Percentiles rank a stretch among this genome's conserved stretches.
Conservation (phyloP, 176 grass and related monocot genomes). For the Oryza glaberrima region DNA sequence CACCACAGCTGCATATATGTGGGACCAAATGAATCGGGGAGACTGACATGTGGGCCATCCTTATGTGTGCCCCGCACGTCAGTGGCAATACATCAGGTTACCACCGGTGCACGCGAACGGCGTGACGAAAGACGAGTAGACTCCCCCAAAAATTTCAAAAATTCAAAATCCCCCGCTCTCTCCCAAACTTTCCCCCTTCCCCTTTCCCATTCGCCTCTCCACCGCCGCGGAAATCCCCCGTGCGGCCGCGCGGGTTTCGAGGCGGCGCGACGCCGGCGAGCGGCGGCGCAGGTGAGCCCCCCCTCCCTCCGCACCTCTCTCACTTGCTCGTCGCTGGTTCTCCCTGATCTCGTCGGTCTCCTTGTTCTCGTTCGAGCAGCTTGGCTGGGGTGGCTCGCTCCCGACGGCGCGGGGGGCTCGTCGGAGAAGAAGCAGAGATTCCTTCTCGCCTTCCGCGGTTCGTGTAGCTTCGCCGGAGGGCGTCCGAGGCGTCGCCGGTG, state of each 20-base stretch:
- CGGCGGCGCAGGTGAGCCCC: conserved; percentile 29
- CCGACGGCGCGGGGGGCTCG: too few species aligned
- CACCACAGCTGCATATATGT: too few species aligned
- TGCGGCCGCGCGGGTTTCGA: background rate
- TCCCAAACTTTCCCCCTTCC: background rate
- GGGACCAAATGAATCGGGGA: too few species aligned
- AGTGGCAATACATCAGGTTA: background rate
- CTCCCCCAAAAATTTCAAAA: background rate
- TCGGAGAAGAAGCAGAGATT: background rate
- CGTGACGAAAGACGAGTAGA: too few species aligned
- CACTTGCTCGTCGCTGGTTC: background rate
- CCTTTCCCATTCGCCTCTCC: background rate
- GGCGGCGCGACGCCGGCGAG: conserved; percentile 7
- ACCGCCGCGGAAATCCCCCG: too few species aligned
- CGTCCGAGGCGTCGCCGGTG: conserved; percentile 13
- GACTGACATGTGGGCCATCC: background rate
- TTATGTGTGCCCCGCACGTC: background rate
- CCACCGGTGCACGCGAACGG: too few species aligned
- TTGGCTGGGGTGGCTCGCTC: background rate
- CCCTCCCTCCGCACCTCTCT: background rate
- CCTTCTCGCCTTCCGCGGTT: background rate
- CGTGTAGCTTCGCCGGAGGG: background rate
- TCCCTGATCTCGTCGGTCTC: background rate
- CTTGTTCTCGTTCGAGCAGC: conserved; percentile 16
- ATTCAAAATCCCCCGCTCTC: conserved; percentile 25